These are phyloP conservation scores for Mucor piriformis DNA, from an alignment of 371 early-diverging fungal species.

Conservation along the genomic window DNA sequence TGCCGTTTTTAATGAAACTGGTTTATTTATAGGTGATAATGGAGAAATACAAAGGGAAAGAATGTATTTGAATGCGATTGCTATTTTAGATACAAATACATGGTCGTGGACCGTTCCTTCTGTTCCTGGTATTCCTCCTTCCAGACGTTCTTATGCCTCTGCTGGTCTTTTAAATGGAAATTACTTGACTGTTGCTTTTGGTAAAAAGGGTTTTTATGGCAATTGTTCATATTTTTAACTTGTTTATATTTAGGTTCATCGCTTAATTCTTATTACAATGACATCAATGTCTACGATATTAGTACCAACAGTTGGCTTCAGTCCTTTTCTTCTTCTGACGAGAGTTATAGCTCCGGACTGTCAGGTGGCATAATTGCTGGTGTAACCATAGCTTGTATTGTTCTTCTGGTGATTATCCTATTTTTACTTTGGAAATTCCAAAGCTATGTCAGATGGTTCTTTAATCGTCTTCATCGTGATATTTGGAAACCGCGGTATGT, in stretches of 20 bases:
- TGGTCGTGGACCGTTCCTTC: slow-evolving; percentile 45
- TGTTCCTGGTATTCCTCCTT: slow-evolving; percentile 40
- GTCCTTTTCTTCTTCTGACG: slow-evolving; percentile 13
- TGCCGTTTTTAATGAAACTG: not conserved
- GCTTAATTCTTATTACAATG: slow-evolving; percentile 42
- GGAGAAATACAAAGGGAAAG: slow-evolving; percentile 22
- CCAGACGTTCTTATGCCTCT: slow-evolving; percentile 43
- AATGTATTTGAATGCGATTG: slow-evolving; percentile 37
- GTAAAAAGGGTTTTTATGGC: slow-evolving; percentile 22
- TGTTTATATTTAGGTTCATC: slow-evolving; percentile 28
- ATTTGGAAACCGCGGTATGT: slow-evolving; percentile 42
- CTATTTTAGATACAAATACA: slow-evolving; percentile 43
- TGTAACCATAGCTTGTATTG: slow-evolving; percentile 42
- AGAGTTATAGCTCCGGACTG: slow-evolving; percentile 6
- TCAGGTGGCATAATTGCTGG: slow-evolving; percentile 49
- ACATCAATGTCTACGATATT: slow-evolving; percentile 44
- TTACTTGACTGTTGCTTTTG: slow-evolving; percentile 44
- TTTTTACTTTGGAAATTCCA: slow-evolving; percentile 52
- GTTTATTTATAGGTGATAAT: slow-evolving; percentile 35
- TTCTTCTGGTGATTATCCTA: slow-evolving; percentile 29
- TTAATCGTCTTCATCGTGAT: slow-evolving; percentile 41
- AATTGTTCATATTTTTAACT: not conserved
- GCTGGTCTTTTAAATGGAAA: slow-evolving; percentile 34
- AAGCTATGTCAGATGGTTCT: slow-evolving; percentile 38
- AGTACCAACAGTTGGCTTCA: slow-evolving; percentile 35